Percentiles rank a stretch among this genome's conserved stretches.
phyloP scores from a whole-genome alignment of 257 asterid species.

The Handroanthus guayacan region DNA sequence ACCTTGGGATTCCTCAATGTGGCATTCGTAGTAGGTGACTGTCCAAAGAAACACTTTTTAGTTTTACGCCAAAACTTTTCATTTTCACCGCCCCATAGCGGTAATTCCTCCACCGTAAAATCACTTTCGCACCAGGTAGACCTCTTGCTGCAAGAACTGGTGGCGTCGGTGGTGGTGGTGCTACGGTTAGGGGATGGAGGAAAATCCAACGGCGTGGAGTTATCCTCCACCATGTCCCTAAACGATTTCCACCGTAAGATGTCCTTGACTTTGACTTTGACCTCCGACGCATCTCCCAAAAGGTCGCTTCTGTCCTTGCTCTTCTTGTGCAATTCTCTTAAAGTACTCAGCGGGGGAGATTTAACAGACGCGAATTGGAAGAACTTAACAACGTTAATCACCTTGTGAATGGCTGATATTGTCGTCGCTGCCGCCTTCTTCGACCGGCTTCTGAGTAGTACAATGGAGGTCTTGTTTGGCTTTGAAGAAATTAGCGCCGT shows the following conservation, averaged over 20 bases:
- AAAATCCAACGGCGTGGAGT: conserved; percentile 37
- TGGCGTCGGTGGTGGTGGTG: conserved; percentile 35
- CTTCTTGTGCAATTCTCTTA: conserved; percentile 45
- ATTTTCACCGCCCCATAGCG: conserved; percentile 50
- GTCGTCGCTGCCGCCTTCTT: conserved; percentile 65
- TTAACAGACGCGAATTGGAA: conserved; percentile 56
- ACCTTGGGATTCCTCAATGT: conserved; percentile 46
- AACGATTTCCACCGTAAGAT: conserved; percentile 83
- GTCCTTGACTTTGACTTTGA: conserved; percentile 69
- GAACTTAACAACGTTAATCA: conserved; percentile 56
- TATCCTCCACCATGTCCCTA: conserved; percentile 64
- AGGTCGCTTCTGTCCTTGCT: conserved; percentile 1
- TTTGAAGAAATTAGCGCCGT: conserved; percentile 12
- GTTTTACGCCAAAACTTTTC: conserved; percentile 44
- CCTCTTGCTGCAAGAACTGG: conserved; percentile 50
- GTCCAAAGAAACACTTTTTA: conserved; percentile 28
- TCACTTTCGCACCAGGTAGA: conserved; percentile 77
- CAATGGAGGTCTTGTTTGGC: conserved; percentile 39
- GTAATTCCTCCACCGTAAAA: conserved; percentile 65
- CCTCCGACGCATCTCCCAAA: conserved; percentile 10
- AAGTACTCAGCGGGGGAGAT: conserved; percentile 47
- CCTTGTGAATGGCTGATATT: conserved; percentile 62
- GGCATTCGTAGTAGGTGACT: background rate
- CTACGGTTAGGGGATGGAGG: conserved; percentile 41
- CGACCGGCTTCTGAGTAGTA: conserved; percentile 58